These are phyloP conservation scores for Eucalyptus regnans DNA, from an alignment of 345 rosid species.

Conservation along the genomic window DNA sequence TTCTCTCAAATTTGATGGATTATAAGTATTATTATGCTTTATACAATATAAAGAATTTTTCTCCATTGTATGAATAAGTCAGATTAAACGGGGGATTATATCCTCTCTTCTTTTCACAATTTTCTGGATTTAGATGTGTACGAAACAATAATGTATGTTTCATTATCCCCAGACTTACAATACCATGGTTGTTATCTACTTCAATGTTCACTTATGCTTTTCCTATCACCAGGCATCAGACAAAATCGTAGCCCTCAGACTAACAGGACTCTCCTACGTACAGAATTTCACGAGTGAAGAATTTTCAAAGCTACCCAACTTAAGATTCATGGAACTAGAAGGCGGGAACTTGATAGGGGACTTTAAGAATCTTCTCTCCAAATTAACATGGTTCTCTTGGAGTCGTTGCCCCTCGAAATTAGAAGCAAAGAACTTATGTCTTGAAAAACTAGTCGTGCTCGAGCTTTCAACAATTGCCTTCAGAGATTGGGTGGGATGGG, in stretches of 20 bases:
- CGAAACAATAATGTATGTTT: too few relatives aligned
- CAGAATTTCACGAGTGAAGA: neutral
- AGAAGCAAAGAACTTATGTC: neutral
- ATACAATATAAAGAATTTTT: too few relatives aligned
- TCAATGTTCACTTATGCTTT: too few relatives aligned
- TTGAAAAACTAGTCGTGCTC: neutral
- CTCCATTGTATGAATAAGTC: too few relatives aligned
- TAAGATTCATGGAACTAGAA: neutral
- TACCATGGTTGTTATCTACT: too few relatives aligned
- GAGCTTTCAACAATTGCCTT: accelerated
- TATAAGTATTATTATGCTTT: too few relatives aligned
- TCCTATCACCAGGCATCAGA: accelerated
- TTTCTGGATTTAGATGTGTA: too few relatives aligned
- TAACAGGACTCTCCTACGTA: accelerated
- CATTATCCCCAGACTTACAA: too few relatives aligned
- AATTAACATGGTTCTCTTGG: neutral
- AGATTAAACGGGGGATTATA: too few relatives aligned
- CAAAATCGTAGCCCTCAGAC: neutral
- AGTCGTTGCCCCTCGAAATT: neutral
- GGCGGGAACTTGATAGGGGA: neutral
- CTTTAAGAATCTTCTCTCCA: neutral
- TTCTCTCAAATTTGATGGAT: too few relatives aligned
- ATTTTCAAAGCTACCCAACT: neutral
- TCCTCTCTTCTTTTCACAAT: accelerated
- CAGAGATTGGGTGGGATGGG: accelerated